Evolutionary conservation across 192 early-diverging fungal species (phyloP).

Genomic region (Coemansia reversa): DNA sequence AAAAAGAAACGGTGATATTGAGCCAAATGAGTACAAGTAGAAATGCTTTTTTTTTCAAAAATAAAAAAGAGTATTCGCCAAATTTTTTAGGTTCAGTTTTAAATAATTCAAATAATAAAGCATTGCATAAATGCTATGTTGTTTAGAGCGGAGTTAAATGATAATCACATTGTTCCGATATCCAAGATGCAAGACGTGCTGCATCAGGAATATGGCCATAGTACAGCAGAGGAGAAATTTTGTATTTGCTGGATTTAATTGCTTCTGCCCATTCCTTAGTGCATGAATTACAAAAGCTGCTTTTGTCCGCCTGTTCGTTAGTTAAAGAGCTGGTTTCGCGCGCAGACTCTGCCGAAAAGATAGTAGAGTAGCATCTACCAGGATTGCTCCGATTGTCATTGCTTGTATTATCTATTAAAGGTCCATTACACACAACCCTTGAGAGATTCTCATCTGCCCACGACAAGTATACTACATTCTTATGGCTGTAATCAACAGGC

Average conservation of each 20-base stretch:
- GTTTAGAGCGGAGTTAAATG: conserved; percentile 20
- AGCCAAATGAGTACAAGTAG: neutral
- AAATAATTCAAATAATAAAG: neutral
- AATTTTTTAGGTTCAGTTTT: neutral
- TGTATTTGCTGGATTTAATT: conserved; percentile 24
- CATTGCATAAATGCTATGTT: conserved; percentile 17
- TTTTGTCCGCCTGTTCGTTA: conserved; percentile 4
- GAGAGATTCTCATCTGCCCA: conserved; percentile 38
- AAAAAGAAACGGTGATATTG: neutral
- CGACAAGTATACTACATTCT: conserved; percentile 41
- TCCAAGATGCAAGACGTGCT: conserved; percentile 40
- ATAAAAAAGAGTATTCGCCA: neutral
- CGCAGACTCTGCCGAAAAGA: conserved; percentile 41
- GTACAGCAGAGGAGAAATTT: conserved; percentile 43
- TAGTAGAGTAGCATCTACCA: conserved; percentile 29
- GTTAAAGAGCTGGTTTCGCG: conserved; percentile 17
- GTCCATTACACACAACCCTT: conserved; percentile 35
- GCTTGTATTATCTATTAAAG: conserved; percentile 1
- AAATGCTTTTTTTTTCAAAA: neutral
- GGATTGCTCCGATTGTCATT: conserved; percentile 12
- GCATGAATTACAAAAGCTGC: conserved; percentile 34
- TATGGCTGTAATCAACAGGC: conserved; percentile 47
- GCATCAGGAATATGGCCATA: conserved; percentile 53
- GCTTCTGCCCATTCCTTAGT: conserved; percentile 37
- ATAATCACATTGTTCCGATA: conserved; percentile 48